Conservation (phyloP, 73 alveolate species). For the Effrenium voratum region DNA sequence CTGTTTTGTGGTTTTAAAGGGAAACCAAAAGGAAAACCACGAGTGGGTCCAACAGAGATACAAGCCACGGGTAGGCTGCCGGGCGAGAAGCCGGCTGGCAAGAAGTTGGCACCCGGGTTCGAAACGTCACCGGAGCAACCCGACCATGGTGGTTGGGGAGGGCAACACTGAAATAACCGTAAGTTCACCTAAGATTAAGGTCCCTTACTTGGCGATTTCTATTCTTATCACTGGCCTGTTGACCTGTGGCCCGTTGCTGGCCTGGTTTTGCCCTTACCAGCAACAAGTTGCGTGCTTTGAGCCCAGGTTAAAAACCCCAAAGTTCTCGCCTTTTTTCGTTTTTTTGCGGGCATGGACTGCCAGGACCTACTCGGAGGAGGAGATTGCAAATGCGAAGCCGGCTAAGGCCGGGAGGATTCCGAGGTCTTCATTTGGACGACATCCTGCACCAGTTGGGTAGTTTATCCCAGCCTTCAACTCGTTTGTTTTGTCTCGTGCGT, state of each 20-base stretch:
- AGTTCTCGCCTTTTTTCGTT: too few relatives aligned
- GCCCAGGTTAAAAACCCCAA: background rate
- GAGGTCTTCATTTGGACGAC: background rate
- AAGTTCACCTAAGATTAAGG: background rate
- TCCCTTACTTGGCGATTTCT: background rate
- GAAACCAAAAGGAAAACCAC: too few relatives aligned
- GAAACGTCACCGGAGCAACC: too few relatives aligned
- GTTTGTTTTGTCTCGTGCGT: background rate
- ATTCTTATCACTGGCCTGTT: background rate
- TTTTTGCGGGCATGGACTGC: background rate
- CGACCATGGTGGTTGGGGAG: background rate
- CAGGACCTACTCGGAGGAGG: constrained; percentile 83
- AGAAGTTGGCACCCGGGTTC: too few relatives aligned
- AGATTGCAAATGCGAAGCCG: constrained; percentile 76
- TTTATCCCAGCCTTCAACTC: background rate
- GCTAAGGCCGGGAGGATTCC: constrained; percentile 29
- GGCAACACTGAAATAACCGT: background rate
- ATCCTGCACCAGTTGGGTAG: background rate
- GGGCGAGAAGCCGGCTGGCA: too few relatives aligned
- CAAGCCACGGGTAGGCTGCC: too few relatives aligned
- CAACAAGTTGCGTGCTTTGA: background rate
- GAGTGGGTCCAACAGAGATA: too few relatives aligned
- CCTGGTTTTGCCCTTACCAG: too few relatives aligned
- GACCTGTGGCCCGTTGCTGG: background rate
- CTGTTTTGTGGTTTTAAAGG: too few relatives aligned